Base-by-base conservation (phyloP, 75 land plant genomes). In the Adiantum capillusveneris region DNA sequence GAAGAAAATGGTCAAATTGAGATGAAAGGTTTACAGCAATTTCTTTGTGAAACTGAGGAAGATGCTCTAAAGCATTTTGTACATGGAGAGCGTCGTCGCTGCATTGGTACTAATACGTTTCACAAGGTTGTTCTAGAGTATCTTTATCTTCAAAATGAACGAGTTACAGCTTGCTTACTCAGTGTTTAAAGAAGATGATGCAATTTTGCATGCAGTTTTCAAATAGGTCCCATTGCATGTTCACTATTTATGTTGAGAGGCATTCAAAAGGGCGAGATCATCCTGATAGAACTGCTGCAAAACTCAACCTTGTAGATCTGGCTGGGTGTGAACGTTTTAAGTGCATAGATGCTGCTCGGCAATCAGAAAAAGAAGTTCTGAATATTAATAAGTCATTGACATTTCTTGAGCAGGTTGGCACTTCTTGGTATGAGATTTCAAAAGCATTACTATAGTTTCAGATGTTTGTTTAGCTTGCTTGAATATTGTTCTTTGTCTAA, bases 341-440 rank as follows among this genome's bases (percentile, higher is more conserved):
- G 30, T 25, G 39, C 14, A 50, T 37, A 2, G 73, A 64, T 58
- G 3, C 28, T 2, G 25, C 52, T 60, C 46, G 54, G 25, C 65
- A 50, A 7, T 25, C 44, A 19, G 62, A 36, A 18, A 73, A 31
- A 42, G 76, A 73, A 53, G 60, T 72, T n/a, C 44, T 59, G 52
- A 16, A 26, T 25, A 67, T 67, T 50, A 73, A 73, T 57, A 73
- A 73, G 57, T 66, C 76, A 18, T 67, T 73, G 17, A 60, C 70
- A 30, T 73, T 73, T 68, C 71, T 73, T 22, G 71, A 67, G 53
- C 76, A 73, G 76, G 76, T 65, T n/a, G n/a, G n/a, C n/a, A n/a
- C n/a, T n/a, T n/a, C n/a, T n/a, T n/a, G n/a, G n/a, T n/a, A n/a
- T n/a, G n/a, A n/a, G n/a, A n/a, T n/a, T n/a, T n/a, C n/a, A n/a